Evolutionary conservation across 78 protist species (phyloP).

Genomic region (Dictyostelium intermedium): DNA sequence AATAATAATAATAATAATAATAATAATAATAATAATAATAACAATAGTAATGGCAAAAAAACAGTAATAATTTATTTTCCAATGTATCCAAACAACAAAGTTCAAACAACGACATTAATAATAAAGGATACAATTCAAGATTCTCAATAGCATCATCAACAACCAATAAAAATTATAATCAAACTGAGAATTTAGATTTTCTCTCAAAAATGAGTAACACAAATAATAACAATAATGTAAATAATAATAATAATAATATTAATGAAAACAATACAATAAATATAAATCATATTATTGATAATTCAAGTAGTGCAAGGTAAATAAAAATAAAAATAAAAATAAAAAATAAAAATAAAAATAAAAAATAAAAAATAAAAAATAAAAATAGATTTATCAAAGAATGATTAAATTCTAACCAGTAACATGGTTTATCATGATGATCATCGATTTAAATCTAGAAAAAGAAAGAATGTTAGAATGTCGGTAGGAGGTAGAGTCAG

Average conservation of each 20-base stretch:
- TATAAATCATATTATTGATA: neutral
- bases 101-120: neutral
- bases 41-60: neutral
- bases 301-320: slow-evolving; percentile 19
- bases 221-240: neutral
- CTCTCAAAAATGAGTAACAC: neutral
- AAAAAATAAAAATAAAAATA: neutral
- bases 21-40: too few species aligned
- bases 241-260: neutral
- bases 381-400: too few species aligned
- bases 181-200: slow-evolving; percentile 58
- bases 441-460: slow-evolving; percentile 1
- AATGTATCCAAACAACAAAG: slow-evolving; percentile 6
- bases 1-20: too few species aligned
- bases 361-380: neutral
- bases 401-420: too few species aligned
- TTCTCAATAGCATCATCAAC: neutral
- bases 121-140: neutral
- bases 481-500: slow-evolving; percentile 61
- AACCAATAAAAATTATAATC: slow-evolving; percentile 21
- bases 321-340: neutral
- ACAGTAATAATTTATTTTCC: slow-evolving; percentile 9
- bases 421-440: too few species aligned
- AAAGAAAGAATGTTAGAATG: slow-evolving; percentile 36
- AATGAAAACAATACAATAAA: neutral